Evolutionary conservation across 2,329 filamentous ascomycete species (phyloP).

Genomic region (Dactylellina cionopaga): DNA sequence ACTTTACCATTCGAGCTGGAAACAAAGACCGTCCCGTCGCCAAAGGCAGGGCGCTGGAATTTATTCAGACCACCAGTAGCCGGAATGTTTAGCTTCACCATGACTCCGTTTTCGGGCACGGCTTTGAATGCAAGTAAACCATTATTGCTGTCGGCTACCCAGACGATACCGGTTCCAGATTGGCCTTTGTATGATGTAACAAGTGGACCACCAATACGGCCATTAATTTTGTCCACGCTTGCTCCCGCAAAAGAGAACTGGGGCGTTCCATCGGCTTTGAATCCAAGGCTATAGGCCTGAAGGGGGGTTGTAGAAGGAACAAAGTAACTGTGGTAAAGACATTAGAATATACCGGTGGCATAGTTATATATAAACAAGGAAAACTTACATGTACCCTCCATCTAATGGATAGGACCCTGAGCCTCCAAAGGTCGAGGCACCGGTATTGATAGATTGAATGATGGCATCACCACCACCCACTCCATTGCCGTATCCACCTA

Average conservation of each 20-base stretch:
- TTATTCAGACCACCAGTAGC: slow-evolving; percentile 61
- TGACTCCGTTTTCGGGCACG: slow-evolving; percentile 58
- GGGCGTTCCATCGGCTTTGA: slow-evolving; percentile 55
- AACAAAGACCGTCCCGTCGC: slow-evolving; percentile 61
- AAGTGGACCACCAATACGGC: slow-evolving; percentile 55
- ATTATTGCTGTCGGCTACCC: slow-evolving; percentile 61
- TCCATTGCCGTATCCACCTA: slow-evolving; percentile 59
- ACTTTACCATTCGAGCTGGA: slow-evolving; percentile 57
- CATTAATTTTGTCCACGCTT: slow-evolving; percentile 25
- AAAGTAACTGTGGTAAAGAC: slow-evolving; percentile 26
- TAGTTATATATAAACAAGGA: slow-evolving; percentile 61
- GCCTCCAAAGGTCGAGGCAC: slow-evolving; percentile 64
- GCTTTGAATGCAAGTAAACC: slow-evolving; percentile 62
- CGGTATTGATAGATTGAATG: slow-evolving; percentile 63
- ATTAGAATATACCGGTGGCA: no score
- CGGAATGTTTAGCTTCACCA: slow-evolving; percentile 59
- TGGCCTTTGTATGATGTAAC: slow-evolving; percentile 61
- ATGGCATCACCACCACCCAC: slow-evolving; percentile 61
- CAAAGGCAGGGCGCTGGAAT: slow-evolving; percentile 62
- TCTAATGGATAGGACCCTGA: slow-evolving; percentile 65
- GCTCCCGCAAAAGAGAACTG: slow-evolving; percentile 44
- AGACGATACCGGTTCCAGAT: slow-evolving; percentile 61
- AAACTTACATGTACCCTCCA: slow-evolving; percentile 66
- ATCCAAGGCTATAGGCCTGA: slow-evolving; percentile 60
- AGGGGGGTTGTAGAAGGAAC: slow-evolving; percentile 53